phyloP scores from a whole-genome alignment of 805 yeast species.

The Kodamaea nitidulidarum region DNA sequence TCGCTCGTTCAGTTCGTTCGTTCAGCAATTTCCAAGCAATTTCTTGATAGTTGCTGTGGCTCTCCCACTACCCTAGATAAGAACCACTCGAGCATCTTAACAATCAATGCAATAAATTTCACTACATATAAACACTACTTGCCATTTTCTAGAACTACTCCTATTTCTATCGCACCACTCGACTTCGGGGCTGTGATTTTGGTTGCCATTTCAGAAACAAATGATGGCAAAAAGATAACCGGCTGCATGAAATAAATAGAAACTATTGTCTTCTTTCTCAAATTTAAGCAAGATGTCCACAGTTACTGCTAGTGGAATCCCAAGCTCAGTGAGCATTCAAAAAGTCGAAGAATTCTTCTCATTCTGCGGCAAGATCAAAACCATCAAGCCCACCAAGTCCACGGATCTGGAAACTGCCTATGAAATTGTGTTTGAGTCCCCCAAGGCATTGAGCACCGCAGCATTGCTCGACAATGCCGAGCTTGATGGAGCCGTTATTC shows the following conservation, averaged over 20 bases:
- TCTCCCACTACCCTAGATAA: neutral
- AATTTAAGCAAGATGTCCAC: slow-evolving; percentile 29
- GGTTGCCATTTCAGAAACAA: neutral
- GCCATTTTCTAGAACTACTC: too few relatives aligned
- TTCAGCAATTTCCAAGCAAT: too few relatives aligned
- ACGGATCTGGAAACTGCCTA: slow-evolving; percentile 35
- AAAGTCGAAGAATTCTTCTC: slow-evolving; percentile 65
- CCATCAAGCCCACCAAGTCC: slow-evolving; percentile 25
- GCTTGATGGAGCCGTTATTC: slow-evolving; percentile 54
- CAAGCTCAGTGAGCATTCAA: slow-evolving; percentile 42
- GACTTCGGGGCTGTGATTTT: slow-evolving; percentile 2
- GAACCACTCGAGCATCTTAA: too few relatives aligned
- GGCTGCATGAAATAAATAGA: neutral
- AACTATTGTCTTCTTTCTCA: neutral
- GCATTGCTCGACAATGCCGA: slow-evolving; percentile 69
- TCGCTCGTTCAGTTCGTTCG: too few relatives aligned
- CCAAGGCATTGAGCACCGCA: slow-evolving; percentile 68
- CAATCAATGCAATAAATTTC: too few relatives aligned
- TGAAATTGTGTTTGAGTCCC: slow-evolving; percentile 50
- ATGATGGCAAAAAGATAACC: too few relatives aligned
- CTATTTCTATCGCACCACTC: too few relatives aligned
- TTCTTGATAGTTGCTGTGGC: neutral
- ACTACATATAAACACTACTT: neutral
- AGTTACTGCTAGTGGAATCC: slow-evolving; percentile 55
- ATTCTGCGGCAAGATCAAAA: slow-evolving; percentile 59